Evolutionary conservation across 2,329 filamentous ascomycete species (phyloP).

Genomic region (Parascedosporium putredinis): DNA sequence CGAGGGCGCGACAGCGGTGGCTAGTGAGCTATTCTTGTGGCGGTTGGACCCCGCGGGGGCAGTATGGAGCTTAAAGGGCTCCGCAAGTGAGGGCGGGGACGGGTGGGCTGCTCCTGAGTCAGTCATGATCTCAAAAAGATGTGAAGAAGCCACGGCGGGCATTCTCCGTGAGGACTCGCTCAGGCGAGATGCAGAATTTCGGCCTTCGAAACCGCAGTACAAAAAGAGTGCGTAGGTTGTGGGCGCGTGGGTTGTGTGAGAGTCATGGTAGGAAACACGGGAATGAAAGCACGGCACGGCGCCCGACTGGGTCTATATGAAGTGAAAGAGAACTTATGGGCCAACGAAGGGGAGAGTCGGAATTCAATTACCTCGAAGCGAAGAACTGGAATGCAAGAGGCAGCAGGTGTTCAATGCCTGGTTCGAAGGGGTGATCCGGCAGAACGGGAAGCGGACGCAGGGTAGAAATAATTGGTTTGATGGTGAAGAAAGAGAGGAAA

Average conservation of each 20-base stretch:
- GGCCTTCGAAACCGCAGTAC: neutral
- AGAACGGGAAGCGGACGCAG: conserved; percentile 7
- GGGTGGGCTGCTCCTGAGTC: neutral
- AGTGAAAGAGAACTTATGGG: neutral
- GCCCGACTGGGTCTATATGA: neutral
- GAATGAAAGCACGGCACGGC: neutral
- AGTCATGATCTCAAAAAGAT: conserved; percentile 4
- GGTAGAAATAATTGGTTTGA: conserved; percentile 8
- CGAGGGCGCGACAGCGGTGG: conserved; percentile 39
- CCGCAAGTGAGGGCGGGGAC: neutral
- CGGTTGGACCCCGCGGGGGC: neutral
- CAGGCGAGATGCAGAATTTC: neutral
- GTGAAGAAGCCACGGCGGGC: neutral
- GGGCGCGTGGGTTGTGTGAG: no score
- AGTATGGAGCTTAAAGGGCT: neutral
- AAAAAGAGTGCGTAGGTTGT: neutral
- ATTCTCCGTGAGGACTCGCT: neutral
- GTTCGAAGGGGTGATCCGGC: conserved; percentile 8
- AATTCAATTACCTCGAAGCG: conserved; percentile 1
- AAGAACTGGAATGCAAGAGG: neutral
- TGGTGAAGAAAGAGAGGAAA: neutral
- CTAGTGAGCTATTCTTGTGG: conserved; percentile 18
- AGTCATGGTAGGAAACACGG: no score
- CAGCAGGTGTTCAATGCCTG: conserved; percentile 8
- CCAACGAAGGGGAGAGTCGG: neutral